Conservation (phyloP, 2,329 filamentous ascomycete species). For the Cercospora zeina region DNA sequence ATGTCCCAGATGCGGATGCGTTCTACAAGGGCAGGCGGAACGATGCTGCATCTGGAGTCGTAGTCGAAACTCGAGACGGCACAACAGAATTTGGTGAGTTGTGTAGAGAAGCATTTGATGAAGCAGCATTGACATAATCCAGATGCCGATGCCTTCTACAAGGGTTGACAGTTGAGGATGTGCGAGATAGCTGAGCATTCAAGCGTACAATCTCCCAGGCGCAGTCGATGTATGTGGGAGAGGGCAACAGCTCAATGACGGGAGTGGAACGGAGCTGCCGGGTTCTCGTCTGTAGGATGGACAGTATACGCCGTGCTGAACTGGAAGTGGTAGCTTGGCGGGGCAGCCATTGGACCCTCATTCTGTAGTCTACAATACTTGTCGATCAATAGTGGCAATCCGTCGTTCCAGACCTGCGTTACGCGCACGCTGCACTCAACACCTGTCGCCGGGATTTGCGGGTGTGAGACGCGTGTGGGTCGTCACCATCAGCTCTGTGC, state of each 20-base stretch:
- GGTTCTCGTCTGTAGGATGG: background rate
- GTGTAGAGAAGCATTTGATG: too few species aligned
- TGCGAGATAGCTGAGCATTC: background rate
- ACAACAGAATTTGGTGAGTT: slow-evolving; percentile 23
- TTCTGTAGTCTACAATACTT: background rate
- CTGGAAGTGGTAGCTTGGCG: background rate
- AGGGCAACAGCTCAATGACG: background rate
- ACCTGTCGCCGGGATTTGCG: background rate
- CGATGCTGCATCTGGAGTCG: too few species aligned
- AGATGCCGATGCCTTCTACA: slow-evolving; percentile 21
- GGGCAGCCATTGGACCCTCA: slow-evolving; percentile 4
- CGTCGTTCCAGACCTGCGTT: background rate
- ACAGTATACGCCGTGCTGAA: background rate
- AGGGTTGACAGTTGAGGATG: background rate
- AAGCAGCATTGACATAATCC: background rate
- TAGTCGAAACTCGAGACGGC: slow-evolving; percentile 14
- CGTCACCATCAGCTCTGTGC: background rate
- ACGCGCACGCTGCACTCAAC: background rate
- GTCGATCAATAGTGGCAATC: slow-evolving; percentile 8
- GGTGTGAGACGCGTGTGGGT: background rate
- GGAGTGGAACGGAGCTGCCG: background rate
- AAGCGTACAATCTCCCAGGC: background rate
- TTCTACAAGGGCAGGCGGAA: slow-evolving; percentile 14
- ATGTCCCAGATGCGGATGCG: slow-evolving; percentile 18
- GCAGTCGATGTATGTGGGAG: background rate